phyloP scores from a whole-genome alignment of 2,329 filamentous ascomycete species.

The Hymenoscyphus fructigenus region DNA sequence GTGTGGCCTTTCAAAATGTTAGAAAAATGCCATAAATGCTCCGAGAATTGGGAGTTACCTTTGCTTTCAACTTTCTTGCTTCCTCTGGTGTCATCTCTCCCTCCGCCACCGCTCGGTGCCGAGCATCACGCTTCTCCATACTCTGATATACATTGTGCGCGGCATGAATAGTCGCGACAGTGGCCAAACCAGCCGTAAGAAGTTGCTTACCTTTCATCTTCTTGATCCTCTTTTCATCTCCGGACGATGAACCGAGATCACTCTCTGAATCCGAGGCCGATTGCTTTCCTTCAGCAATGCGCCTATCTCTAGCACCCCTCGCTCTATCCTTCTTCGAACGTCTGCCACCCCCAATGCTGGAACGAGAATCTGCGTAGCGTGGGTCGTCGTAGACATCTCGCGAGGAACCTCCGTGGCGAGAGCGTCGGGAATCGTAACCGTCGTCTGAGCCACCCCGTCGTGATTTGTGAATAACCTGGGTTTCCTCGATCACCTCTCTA shows the following conservation, averaged over 20 bases:
- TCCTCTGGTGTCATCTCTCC: conserved; percentile 63
- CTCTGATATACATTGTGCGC: conserved; percentile 63
- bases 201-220: conserved; percentile 67
- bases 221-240: conserved; percentile 61
- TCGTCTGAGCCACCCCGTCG: conserved; percentile 26
- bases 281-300: conserved; percentile 33
- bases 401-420: conserved; percentile 6
- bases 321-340: conserved; percentile 22
- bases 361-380: conserved; percentile 33
- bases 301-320: conserved; percentile 31
- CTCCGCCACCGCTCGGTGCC: conserved; percentile 58
- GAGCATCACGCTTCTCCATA: conserved; percentile 62
- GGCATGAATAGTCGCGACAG: conserved; percentile 68
- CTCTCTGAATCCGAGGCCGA: conserved; percentile 42
- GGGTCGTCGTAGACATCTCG: conserved; percentile 33
- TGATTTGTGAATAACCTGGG: conserved; percentile 22
- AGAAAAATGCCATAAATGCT: no score
- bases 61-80: conserved; percentile 60
- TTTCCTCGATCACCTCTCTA: conserved; percentile 29
- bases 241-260: conserved; percentile 56
- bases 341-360: conserved; percentile 27
- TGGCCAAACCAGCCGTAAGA: conserved; percentile 64
- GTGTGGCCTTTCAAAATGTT: conserved; percentile 43
- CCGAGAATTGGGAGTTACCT: conserved; percentile 30
- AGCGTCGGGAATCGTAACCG: conserved; percentile 14